Percentiles rank a stretch among this genome's conserved stretches.
These are phyloP conservation scores for Apiotrichum gracile DNA, from an alignment of 1,284 basidiomycete genomes.

Conservation along the genomic window DNA sequence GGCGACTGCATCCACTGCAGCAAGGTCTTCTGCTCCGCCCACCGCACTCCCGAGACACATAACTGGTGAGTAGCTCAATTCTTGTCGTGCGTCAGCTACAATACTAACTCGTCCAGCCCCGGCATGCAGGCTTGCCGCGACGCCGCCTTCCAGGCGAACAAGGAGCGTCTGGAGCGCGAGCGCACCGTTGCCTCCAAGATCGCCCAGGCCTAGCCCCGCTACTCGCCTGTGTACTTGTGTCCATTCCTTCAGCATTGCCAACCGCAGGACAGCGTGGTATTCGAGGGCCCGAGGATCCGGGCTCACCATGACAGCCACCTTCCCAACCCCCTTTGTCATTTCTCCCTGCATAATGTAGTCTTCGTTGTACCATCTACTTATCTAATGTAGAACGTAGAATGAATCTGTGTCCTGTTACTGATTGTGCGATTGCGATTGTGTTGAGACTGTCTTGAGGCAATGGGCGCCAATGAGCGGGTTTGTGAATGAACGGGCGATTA, in stretches of 20 bases:
- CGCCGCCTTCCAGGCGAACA: conserved; percentile 49
- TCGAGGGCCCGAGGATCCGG: conserved; percentile 7
- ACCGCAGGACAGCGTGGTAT: conserved; percentile 10
- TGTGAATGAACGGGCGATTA: too few species aligned
- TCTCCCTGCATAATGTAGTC: conserved; percentile 7
- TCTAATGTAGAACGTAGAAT: conserved; percentile 18
- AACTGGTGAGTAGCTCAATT: conserved; percentile 42
- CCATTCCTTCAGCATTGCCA: background rate
- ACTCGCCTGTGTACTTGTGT: background rate
- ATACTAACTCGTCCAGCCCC: conserved; percentile 26
- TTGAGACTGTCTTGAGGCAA: too few species aligned
- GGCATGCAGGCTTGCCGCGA: conserved; percentile 48
- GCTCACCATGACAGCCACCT: background rate
- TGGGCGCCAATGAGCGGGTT: too few species aligned
- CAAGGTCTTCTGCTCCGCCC: conserved; percentile 45
- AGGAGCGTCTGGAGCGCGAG: conserved; percentile 47
- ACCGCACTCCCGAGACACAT: conserved; percentile 48
- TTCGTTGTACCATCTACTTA: conserved; percentile 20
- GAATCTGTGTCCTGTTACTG: conserved; percentile 6
- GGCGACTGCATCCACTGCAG: conserved; percentile 49
- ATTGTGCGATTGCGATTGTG: too few species aligned
- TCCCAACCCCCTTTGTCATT: background rate
- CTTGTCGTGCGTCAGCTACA: background rate
- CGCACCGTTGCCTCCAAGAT: conserved; percentile 47
- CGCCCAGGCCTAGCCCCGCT: conserved; percentile 38